Base-by-base conservation (phyloP, 108 stramenopile genomes). In the Aureococcus anophagefferens region DNA sequence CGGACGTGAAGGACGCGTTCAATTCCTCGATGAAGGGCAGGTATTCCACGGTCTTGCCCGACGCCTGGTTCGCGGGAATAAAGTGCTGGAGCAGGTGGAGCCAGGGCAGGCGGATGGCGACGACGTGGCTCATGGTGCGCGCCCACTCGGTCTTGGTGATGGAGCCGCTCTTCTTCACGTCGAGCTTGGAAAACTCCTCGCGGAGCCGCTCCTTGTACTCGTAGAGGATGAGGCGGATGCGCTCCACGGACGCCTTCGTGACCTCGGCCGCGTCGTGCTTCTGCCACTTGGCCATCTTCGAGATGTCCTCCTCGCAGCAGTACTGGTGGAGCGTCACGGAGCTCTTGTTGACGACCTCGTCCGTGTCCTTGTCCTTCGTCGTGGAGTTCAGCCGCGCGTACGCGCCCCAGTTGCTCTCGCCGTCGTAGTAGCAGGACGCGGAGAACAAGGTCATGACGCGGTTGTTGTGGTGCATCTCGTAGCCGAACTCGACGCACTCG, bases 401-500 rank as follows among this genome's bases (percentile, higher is more conserved):
- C 64, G 25, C 81, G 46, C 81, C 80, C 72, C 81, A 83, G 0
- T 77, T 79, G 7, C 13, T 11, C 35, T 84, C 74, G 33, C 70
- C 72, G 13, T 82, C 85, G 65, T 80, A 84, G 81, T 87, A 87
- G 30, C 77, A 74, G 15, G 79, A 80, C 17, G 87, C 87, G 14
- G 81, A 83, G 59, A 87, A 87, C 31, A 87, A 69, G 32, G 87
- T 87, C 33, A 85, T 78, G 9, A 85, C 59, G 30, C 83, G 74
- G n/a, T 78, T 77, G 45, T 68, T 64, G 69, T 87, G 85, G 33
- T 74, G 73, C 4, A 83, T 46, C 46, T 78, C 74, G 67, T 80
- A 87, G 21, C 87, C 87, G 63, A 80, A 76, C 34, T 70, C n/a
- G 3, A 85, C 81, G 70, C 84, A 85, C 80, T 87, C 87, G 65